Evolutionary conservation across 2,329 filamentous ascomycete genomes (phyloP).

Genomic region (Fusarium pininemorale): DNA sequence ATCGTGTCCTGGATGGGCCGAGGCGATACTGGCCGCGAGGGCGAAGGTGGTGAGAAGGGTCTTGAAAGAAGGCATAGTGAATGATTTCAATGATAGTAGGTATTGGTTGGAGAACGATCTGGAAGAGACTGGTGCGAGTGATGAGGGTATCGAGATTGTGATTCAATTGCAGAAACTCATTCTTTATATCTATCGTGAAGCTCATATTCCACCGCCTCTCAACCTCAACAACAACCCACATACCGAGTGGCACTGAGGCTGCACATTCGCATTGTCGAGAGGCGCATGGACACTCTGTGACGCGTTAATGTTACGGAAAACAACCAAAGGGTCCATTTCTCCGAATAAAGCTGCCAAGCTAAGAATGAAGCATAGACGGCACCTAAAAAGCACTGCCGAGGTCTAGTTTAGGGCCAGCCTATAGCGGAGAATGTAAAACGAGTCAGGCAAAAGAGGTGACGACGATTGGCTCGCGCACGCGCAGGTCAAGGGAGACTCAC

Average conservation of each 20-base stretch:
- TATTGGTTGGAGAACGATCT: neutral
- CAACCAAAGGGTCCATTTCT: neutral
- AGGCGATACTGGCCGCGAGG: constrained; percentile 21
- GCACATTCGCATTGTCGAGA: neutral
- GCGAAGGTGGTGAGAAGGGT: constrained; percentile 24
- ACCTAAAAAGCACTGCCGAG: constrained; percentile 12
- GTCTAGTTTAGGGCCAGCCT: neutral
- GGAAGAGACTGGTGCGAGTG: neutral
- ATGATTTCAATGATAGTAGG: no score
- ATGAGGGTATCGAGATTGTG: neutral
- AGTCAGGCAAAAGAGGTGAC: neutral
- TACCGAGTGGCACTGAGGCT: neutral
- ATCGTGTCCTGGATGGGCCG: constrained; percentile 61
- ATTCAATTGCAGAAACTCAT: neutral
- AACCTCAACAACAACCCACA: neutral
- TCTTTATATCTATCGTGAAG: neutral
- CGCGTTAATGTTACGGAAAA: neutral
- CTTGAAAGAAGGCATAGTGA: constrained; percentile 19
- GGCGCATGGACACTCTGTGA: constrained; percentile 7
- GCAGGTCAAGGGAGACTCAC: neutral
- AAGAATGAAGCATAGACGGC: constrained; percentile 12
- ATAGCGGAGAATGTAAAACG: constrained; percentile 3
- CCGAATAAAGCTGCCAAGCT: neutral
- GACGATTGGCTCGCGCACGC: constrained; percentile 4
- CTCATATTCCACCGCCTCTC: neutral